Conservation (phyloP, 2,329 filamentous ascomycete species). For the Xylaria sp. region DNA sequence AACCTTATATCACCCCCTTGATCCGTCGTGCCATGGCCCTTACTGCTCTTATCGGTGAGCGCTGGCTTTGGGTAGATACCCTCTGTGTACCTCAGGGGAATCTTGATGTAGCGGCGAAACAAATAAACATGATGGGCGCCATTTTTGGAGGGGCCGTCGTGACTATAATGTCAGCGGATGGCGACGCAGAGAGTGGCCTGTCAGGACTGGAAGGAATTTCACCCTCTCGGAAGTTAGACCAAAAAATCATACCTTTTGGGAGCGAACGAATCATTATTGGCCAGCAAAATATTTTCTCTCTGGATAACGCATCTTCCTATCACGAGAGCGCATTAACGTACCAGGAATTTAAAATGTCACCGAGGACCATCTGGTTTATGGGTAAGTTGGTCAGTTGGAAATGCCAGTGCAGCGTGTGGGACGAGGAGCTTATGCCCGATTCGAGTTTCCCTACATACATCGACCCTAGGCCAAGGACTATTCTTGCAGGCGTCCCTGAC, state of each 20-base stretch:
- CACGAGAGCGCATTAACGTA: not conserved
- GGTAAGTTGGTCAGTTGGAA: not conserved
- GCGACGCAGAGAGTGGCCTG: not conserved
- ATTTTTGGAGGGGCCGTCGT: not conserved
- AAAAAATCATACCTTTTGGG: not conserved
- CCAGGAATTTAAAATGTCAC: not conserved
- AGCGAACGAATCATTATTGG: not conserved
- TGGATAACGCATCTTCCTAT: not conserved
- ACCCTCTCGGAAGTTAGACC: not conserved
- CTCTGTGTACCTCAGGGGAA: not conserved
- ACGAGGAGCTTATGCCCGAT: not conserved
- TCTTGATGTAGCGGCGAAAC: not conserved
- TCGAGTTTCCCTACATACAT: not conserved
- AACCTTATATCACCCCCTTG: not conserved
- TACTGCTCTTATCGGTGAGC: not conserved
- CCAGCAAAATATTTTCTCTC: not conserved
- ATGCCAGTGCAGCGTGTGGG: not conserved
- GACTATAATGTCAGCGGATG: not conserved
- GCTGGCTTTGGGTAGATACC: not conserved
- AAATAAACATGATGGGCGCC: not conserved
- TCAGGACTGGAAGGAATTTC: not conserved
- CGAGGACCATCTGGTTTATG: not conserved
- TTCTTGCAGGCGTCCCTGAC: not conserved
- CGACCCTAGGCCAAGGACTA: not conserved
- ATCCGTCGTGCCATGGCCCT: not conserved